A percentile compares a stretch with the other conserved stretches of the same genome.
These are phyloP conservation scores for Nissolia schottii DNA, from an alignment of 306 rosid species.

Conservation along the genomic window DNA sequence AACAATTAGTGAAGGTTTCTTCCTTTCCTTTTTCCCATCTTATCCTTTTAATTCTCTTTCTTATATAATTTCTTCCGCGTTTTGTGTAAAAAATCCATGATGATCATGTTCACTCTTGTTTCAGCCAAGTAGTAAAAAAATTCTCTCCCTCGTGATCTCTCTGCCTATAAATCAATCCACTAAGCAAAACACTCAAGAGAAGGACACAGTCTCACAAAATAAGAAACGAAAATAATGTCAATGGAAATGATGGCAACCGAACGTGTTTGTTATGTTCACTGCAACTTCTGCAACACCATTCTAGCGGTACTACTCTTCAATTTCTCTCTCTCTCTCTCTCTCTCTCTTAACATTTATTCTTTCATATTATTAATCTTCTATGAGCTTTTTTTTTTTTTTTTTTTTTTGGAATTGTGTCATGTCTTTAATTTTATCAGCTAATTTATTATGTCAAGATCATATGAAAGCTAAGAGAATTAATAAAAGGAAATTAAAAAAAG, in stretches of 20 bases:
- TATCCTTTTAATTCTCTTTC: neutral
- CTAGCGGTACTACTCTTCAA: slow-evolving; percentile 77
- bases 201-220: slow-evolving; percentile 27
- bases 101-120: slow-evolving; percentile 17
- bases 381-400: too few relatives aligned
- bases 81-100: slow-evolving; percentile 9
- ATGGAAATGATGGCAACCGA: slow-evolving; percentile 92
- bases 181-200: slow-evolving; percentile 19
- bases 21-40: neutral
- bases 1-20: neutral
- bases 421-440: slow-evolving; percentile 35
- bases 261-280: slow-evolving; percentile 99
- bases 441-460: slow-evolving; percentile 32
- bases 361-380: slow-evolving; percentile 13
- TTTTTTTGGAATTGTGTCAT: slow-evolving; percentile 20
- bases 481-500: neutral
- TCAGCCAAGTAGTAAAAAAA: slow-evolving; percentile 27
- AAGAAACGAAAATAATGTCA: slow-evolving; percentile 52
- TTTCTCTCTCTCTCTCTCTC: slow-evolving; percentile 1
- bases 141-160: slow-evolving; percentile 32
- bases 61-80: neutral
- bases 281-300: slow-evolving; percentile 99
- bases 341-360: slow-evolving; percentile 8
- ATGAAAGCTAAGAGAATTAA: neutral
- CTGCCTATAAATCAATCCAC: slow-evolving; percentile 44